Evolutionary conservation across 768 basidiomycete genomes (phyloP).

Genomic region (Cyathus striatus): DNA sequence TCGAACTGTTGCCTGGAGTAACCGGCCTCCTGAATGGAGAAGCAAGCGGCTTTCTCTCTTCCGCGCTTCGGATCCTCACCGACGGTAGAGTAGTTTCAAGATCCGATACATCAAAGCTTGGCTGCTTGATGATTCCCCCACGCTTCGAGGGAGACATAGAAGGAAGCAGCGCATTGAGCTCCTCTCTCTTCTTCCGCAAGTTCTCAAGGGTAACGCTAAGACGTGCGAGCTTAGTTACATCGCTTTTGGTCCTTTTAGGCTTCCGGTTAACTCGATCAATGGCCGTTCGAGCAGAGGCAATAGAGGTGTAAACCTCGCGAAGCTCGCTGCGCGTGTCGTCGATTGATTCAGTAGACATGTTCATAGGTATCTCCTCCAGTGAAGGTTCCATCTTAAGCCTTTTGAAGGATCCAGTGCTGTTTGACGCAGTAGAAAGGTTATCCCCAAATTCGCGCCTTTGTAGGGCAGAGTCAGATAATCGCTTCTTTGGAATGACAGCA

Average conservation of each 20-base stretch:
- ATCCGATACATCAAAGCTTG: no score
- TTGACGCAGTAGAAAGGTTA: neutral
- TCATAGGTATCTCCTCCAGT: no score
- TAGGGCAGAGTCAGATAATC: conserved; percentile 23
- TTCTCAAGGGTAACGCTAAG: neutral
- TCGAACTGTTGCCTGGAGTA: no score
- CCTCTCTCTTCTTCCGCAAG: neutral
- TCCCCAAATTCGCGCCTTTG: conserved; percentile 3
- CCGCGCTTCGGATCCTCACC: no score
- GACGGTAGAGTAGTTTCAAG: no score
- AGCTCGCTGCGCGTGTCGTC: neutral
- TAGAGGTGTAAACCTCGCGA: neutral
- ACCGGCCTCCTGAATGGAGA: no score
- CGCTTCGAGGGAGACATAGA: neutral
- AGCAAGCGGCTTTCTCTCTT: no score
- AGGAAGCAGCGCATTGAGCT: neutral
- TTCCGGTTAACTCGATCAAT: neutral
- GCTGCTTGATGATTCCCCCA: no score
- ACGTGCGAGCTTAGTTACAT: neutral
- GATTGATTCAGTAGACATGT: no score
- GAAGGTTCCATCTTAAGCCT: conserved; percentile 4
- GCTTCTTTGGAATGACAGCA: conserved; percentile 29
- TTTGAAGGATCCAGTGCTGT: neutral
- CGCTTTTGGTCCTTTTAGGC: neutral
- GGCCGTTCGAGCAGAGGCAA: neutral